A percentile compares a stretch with the other conserved stretches of the same genome.
Conservation (phyloP, 805 yeast species). For the Yueomyces sp. region DNA sequence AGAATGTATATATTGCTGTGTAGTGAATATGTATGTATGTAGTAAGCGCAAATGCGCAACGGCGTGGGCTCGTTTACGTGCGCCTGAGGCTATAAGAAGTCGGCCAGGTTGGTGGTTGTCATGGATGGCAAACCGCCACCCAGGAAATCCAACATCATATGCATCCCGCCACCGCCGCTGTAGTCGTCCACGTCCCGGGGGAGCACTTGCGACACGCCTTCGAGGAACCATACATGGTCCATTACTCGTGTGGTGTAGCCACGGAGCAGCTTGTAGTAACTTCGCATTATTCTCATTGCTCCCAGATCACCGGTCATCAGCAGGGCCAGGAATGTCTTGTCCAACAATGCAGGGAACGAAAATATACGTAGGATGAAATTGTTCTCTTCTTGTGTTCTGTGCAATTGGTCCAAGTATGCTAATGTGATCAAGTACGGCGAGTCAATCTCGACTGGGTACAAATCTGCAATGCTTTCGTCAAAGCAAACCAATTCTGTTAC, state of each 20-base stretch:
- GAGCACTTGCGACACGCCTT: slow-evolving; percentile 77
- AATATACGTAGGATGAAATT: slow-evolving; percentile 80
- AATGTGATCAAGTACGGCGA: slow-evolving; percentile 83
- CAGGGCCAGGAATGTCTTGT: slow-evolving; percentile 61
- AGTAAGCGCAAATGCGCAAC: too few relatives aligned
- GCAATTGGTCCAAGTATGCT: slow-evolving; percentile 73
- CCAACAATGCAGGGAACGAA: slow-evolving; percentile 87
- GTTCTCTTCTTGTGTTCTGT: slow-evolving; percentile 67
- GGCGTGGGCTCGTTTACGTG: background rate
- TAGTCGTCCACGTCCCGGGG: slow-evolving; percentile 89
- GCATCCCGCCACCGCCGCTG: slow-evolving; percentile 86
- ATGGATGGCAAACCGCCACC: slow-evolving; percentile 51
- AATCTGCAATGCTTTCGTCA: slow-evolving; percentile 70
- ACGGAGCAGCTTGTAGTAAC: slow-evolving; percentile 69
- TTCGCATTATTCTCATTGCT: slow-evolving; percentile 85
- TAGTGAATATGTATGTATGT: too few relatives aligned
- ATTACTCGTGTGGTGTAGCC: slow-evolving; percentile 78
- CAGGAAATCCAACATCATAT: slow-evolving; percentile 77
- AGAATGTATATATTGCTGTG: too few relatives aligned
- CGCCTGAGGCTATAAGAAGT: slow-evolving; percentile 16
- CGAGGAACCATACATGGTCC: slow-evolving; percentile 85
- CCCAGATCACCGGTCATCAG: slow-evolving; percentile 74
- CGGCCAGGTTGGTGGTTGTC: slow-evolving; percentile 29
- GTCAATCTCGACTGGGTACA: slow-evolving; percentile 71
- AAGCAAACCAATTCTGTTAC: slow-evolving; percentile 60